Base-by-base conservation (phyloP, 2,329 filamentous ascomycete species). In the Fusarium paranaense region DNA sequence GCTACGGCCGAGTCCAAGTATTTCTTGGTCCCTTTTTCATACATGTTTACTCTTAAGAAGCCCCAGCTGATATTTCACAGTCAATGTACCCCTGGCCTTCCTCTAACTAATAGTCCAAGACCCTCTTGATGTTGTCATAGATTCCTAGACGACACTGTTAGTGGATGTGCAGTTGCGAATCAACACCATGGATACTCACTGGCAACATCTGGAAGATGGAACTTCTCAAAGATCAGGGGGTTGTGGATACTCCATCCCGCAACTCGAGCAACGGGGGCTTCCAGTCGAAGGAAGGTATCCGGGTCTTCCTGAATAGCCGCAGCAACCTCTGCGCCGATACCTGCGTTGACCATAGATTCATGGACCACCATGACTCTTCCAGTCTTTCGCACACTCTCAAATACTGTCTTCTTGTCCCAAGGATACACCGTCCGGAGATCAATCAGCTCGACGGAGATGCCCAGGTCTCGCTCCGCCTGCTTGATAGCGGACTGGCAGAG, bases 191-290 rank as follows among this genome's bases (percentile, higher is more conserved):
- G 14, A 20, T 16, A 93, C 94, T 91, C 85, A 97, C 95, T 91
- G 16, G 94, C 90, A 78, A 97, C 92, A 83, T 98, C 95, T 0
- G 95, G 95, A 64, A 97, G 86, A 80, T 95, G 92, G 73, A 94
- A 94, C 80, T 88, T 90, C 82, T 98, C 95, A 83, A 90, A 98
- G 38, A 92, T 82, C 79, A 98, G 82, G 0, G 94, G 93, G 35
- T 91, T 92, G 81, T 96, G 95, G 62, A 94, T 95, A 80, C 92
- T 94, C 94, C 94, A 97, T n/a, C 95, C 95, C 5, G 94, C 94
- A 6, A 98, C 92, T 59, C 95, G 89, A 74, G 92, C 90, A 9
- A 98, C 94, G 0, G 95, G 95, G 6, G 95, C 95, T 79, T 98
- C 95, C 32, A 98, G 84, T 5, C 92, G 88, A 72, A 97, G 81